Percentiles rank a stretch among this genome's conserved stretches.
These are phyloP conservation scores for Musa schizocarpa DNA, from an alignment of 176 grass and related monocot genomes.

Conservation along the genomic window DNA sequence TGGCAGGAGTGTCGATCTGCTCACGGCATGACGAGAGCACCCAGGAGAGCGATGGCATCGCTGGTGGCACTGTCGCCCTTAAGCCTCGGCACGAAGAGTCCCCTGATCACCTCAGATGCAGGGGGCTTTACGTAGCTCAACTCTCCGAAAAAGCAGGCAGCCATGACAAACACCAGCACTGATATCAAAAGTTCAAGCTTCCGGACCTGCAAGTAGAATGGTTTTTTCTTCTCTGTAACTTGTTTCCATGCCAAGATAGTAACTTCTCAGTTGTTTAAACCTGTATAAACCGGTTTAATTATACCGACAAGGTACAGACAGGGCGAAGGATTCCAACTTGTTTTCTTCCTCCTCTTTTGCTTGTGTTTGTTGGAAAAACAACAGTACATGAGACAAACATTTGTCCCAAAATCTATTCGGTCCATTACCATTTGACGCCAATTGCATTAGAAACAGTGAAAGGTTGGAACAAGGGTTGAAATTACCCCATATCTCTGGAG, in stretches of 20 bases:
- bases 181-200: constrained; percentile 60
- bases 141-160: constrained; percentile 62
- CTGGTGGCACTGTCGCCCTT: constrained; percentile 40
- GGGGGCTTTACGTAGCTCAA: constrained; percentile 67
- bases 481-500: constrained; percentile 74
- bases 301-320: too few relatives aligned
- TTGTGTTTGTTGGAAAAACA: too few relatives aligned
- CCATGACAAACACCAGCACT: constrained; percentile 58
- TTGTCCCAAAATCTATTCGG: too few relatives aligned
- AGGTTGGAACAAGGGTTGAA: background rate
- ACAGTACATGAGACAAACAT: too few relatives aligned
- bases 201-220: constrained; percentile 26
- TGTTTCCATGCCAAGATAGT: too few relatives aligned
- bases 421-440: too few relatives aligned
- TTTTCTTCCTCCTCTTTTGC: too few relatives aligned
- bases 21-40: constrained; percentile 84
- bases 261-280: too few relatives aligned
- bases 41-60: constrained; percentile 71
- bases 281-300: too few relatives aligned
- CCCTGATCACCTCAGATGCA: constrained; percentile 48
- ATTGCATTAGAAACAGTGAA: background rate
- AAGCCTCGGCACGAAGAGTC: constrained; percentile 61
- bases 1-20: background rate
- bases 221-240: background rate
- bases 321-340: too few relatives aligned